Evolutionary conservation across 148 eudicot genomes (phyloP).

Genomic region (Euryodendron excelsum): DNA sequence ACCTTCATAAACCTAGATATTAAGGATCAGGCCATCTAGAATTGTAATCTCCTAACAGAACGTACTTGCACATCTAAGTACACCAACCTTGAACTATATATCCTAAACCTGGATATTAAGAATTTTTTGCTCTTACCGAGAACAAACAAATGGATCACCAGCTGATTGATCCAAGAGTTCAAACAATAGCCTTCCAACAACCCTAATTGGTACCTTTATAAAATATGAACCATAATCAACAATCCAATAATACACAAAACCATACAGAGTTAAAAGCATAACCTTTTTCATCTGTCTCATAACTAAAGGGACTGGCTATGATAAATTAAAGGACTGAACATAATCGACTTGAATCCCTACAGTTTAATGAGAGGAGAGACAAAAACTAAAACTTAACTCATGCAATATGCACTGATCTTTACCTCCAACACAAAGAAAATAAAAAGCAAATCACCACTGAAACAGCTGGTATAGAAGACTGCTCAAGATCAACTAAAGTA

Average conservation of each 20-base stretch:
- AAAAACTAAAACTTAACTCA: background rate
- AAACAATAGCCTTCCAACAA: constrained; percentile 86
- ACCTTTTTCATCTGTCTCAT: background rate
- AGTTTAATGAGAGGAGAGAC: too few relatives aligned
- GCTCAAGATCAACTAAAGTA: too few relatives aligned
- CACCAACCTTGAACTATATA: too few relatives aligned
- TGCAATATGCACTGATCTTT: background rate
- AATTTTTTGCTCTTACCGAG: constrained; percentile 97
- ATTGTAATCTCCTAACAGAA: too few relatives aligned
- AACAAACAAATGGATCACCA: constrained; percentile 83
- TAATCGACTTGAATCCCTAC: too few relatives aligned
- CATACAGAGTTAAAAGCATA: background rate
- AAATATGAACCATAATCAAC: constrained; percentile 5
- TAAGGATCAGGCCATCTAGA: too few relatives aligned
- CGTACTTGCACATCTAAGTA: too few relatives aligned
- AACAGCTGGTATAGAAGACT: background rate
- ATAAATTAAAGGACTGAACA: too few relatives aligned
- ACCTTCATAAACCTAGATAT: too few relatives aligned
- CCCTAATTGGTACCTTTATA: constrained; percentile 83
- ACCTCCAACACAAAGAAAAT: background rate
- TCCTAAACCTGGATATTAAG: too few relatives aligned
- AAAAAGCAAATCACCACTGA: background rate
- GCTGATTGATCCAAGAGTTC: constrained; percentile 92
- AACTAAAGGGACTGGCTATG: background rate
- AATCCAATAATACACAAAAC: background rate